Conservation (phyloP, 169 alveolate genomes). For the Neospora caninum region DNA sequence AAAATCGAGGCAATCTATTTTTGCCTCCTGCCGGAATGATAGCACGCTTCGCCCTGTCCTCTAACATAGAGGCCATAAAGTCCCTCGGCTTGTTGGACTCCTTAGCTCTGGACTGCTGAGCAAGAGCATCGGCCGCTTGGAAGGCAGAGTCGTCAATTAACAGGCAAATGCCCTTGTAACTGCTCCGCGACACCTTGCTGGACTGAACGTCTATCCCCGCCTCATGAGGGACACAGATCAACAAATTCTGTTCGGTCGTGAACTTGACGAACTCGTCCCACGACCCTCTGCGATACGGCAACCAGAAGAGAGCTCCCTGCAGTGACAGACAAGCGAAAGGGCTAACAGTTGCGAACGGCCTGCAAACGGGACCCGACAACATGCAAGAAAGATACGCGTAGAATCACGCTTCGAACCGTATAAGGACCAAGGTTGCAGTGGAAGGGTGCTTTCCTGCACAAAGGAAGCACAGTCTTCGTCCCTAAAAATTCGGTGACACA, state of each 20-base stretch:
- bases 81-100: neutral
- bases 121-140: neutral
- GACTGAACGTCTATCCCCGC: slow-evolving; percentile 27
- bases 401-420: no score
- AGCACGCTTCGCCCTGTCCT: neutral
- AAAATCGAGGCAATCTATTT: neutral
- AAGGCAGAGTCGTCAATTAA: slow-evolving; percentile 39
- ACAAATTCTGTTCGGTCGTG: slow-evolving; percentile 2
- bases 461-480: no score
- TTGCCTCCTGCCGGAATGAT: neutral
- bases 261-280: slow-evolving; percentile 49
- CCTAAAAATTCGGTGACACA: no score
- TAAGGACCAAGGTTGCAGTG: no score
- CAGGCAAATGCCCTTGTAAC: slow-evolving; percentile 49
- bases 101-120: neutral
- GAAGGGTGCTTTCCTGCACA: no score
- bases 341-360: neutral
- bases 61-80: neutral
- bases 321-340: neutral
- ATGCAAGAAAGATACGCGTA: neutral
- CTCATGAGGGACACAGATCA: slow-evolving; percentile 59
- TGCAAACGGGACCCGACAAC: neutral
- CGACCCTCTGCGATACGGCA: slow-evolving; percentile 58
- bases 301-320: slow-evolving; percentile 67
- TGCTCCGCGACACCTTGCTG: neutral